A percentile compares a stretch with the other conserved stretches of the same genome.
Evolutionary conservation across 176 grass and related monocot genomes (phyloP).

Genomic region (Oryza brachyantha): DNA sequence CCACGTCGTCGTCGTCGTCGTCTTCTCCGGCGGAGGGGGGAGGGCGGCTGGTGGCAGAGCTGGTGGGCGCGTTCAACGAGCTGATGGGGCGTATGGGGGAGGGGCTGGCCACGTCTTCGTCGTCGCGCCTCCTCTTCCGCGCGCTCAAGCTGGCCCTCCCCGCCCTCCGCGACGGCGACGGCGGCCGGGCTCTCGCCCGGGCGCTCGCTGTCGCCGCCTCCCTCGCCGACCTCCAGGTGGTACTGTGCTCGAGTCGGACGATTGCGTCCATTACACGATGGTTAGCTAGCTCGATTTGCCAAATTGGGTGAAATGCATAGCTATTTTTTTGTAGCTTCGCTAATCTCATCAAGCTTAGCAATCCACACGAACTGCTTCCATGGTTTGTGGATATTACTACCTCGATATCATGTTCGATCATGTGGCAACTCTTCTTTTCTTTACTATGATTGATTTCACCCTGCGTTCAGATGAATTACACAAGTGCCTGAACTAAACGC

Average conservation of each 20-base stretch:
- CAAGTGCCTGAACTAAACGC: too few species aligned
- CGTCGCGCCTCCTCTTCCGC: constrained; percentile 79
- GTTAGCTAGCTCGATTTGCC: background rate
- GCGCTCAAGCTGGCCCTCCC: constrained; percentile 78
- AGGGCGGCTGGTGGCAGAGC: constrained; percentile 81
- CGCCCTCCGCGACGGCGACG: constrained; percentile 56
- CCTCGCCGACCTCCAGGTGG: constrained; percentile 93
- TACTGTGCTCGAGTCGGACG: background rate
- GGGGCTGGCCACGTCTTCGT: constrained; percentile 64
- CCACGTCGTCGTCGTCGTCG: constrained; percentile 13
- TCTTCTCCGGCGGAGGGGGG: constrained; percentile 40
- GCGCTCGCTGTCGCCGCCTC: constrained; percentile 66
- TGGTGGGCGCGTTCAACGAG: constrained; percentile 88
- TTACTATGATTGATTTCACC: background rate
- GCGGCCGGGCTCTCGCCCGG: constrained; percentile 54
- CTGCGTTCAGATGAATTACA: too few species aligned
- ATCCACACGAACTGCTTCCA: background rate
- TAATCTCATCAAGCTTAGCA: background rate
- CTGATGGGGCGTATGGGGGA: constrained; percentile 71
- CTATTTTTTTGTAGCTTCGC: background rate
- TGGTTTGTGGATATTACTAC: background rate
- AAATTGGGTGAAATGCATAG: background rate
- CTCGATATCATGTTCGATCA: background rate
- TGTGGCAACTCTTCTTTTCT: background rate
- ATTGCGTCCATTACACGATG: background rate